phyloP scores from a whole-genome alignment of 2,329 filamentous ascomycete genomes.

The Fusarium falciforme region DNA sequence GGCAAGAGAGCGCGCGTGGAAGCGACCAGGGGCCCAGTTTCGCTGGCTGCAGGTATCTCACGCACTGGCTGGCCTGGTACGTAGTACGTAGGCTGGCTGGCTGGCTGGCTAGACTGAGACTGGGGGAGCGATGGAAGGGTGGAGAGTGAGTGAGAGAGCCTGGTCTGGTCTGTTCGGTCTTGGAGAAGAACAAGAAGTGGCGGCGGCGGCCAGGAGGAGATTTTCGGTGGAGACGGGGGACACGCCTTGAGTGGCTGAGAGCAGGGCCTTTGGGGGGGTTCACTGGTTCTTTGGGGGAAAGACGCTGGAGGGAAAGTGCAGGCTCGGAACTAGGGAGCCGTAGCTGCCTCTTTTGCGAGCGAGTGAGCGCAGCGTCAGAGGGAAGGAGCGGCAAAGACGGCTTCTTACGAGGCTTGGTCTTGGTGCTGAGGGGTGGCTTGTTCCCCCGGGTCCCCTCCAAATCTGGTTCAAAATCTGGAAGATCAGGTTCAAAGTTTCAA shows the following conservation, averaged over 20 bases:
- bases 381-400: constrained; percentile 41
- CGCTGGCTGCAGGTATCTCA: constrained; percentile 1
- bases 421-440: constrained; percentile 14
- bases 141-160: not conserved
- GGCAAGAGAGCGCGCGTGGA: not conserved
- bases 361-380: constrained; percentile 4
- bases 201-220: constrained; percentile 30
- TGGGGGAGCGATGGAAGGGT: constrained; percentile 6
- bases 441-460: not conserved
- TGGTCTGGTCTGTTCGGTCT: not conserved
- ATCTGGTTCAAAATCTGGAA: not conserved
- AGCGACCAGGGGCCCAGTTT: not conserved
- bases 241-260: constrained; percentile 16
- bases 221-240: constrained; percentile 34
- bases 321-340: constrained; percentile 43
- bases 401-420: constrained; percentile 27
- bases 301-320: constrained; percentile 14
- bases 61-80: not conserved
- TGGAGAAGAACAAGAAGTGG: constrained; percentile 7
- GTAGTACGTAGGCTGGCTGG: not conserved
- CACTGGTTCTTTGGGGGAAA: not conserved
- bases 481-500: not conserved
- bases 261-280: constrained; percentile 2
- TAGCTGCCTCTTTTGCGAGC: constrained; percentile 19
- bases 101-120: not conserved